Evolutionary conservation across 2,329 filamentous ascomycete species (phyloP).

Genomic region (Fusarium brachygibbosum): DNA sequence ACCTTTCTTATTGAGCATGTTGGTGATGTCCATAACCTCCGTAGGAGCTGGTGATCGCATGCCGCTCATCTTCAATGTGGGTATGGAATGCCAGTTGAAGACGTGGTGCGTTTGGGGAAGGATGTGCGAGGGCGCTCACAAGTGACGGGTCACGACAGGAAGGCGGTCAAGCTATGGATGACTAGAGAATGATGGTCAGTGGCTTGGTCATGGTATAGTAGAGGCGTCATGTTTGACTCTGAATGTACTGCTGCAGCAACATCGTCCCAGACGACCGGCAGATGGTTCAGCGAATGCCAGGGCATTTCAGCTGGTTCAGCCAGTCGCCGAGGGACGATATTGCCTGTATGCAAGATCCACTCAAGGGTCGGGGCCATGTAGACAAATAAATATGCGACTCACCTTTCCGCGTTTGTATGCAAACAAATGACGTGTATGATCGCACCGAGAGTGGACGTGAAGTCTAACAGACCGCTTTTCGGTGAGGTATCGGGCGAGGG

Average conservation of each 20-base stretch:
- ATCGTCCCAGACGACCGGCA: constrained; percentile 17
- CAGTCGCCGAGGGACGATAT: constrained; percentile 14
- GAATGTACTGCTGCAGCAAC: constrained; percentile 11
- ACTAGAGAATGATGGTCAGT: constrained; percentile 42
- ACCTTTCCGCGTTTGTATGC: constrained; percentile 42
- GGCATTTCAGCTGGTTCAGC: constrained; percentile 16
- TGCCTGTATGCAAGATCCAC: constrained; percentile 28
- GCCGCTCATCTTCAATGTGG: constrained; percentile 51
- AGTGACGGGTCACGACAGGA: constrained; percentile 44
- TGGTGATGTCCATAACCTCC: constrained; percentile 67
- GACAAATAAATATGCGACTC: constrained; percentile 38
- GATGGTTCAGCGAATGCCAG: constrained; percentile 21
- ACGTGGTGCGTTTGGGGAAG: constrained; percentile 42
- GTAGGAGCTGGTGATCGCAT: constrained; percentile 61
- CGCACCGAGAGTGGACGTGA: constrained; percentile 31
- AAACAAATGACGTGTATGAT: constrained; percentile 44
- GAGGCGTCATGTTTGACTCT: constrained; percentile 14
- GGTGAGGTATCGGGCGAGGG: constrained; percentile 20
- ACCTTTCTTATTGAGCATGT: constrained; percentile 66
- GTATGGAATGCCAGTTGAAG: constrained; percentile 33
- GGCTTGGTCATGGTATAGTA: constrained; percentile 5
- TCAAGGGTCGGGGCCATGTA: constrained; percentile 15
- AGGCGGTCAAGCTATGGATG: constrained; percentile 45
- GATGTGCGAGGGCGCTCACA: constrained; percentile 41
- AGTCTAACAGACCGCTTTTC: constrained; percentile 37